Evolutionary conservation across 2,329 filamentous ascomycete species (phyloP).

Genomic region (Penicillium sp.): DNA sequence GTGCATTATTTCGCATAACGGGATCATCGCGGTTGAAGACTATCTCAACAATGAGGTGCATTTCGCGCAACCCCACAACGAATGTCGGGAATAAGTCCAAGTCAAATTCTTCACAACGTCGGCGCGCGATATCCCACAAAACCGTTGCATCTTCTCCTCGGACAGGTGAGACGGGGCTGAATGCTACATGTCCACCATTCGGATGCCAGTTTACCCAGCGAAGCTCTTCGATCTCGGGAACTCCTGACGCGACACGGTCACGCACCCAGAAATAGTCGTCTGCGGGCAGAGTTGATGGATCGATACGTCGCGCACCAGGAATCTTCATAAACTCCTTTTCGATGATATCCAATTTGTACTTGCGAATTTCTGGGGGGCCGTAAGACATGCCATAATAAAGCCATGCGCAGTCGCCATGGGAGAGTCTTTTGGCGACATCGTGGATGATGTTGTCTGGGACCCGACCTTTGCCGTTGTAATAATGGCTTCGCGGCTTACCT

Average conservation of each 20-base stretch:
- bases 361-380: conserved; percentile 8
- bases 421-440: conserved; percentile 2
- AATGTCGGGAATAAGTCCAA: conserved; percentile 9
- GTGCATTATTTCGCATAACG: conserved; percentile 5
- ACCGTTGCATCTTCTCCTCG: conserved; percentile 6
- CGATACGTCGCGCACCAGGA: conserved; percentile 1
- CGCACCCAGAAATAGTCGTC: neutral
- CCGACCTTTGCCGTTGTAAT: conserved; percentile 7
- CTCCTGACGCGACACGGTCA: neutral
- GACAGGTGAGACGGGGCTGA: conserved; percentile 8
- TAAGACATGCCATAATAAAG: conserved; percentile 12
- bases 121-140: conserved; percentile 6
- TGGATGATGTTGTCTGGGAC: conserved; percentile 3
- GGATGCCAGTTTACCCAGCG: conserved; percentile 13
- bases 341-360: conserved; percentile 11
- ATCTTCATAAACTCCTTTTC: conserved; percentile 14
- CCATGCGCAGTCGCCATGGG: conserved; percentile 9
- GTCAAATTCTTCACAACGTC: conserved; percentile 1
- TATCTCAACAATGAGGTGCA: conserved; percentile 14
- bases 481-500: conserved; percentile 9
- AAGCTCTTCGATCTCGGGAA: conserved; percentile 9
- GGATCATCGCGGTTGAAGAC: conserved; percentile 12
- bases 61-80: conserved; percentile 9
- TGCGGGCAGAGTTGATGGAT: neutral
- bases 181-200: conserved; percentile 12